Conservation (phyloP, 1,284 basidiomycete species). For the Testicularia cyperi region DNA sequence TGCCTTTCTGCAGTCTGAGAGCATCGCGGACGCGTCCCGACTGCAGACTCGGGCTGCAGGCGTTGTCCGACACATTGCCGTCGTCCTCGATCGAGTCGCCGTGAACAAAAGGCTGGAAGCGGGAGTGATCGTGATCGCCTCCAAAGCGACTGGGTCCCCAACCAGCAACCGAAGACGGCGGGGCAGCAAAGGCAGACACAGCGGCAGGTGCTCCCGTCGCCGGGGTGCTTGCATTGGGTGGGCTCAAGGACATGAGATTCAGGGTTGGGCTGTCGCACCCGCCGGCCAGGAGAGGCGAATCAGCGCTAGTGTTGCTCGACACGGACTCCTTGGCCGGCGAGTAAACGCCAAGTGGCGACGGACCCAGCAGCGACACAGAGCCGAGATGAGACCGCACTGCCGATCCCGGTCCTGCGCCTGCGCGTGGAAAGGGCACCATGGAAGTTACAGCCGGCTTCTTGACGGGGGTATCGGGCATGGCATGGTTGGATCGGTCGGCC, state of each 20-base stretch:
- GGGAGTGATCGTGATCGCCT: no score
- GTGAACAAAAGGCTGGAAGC: conserved; percentile 2
- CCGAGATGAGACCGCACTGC: conserved; percentile 16
- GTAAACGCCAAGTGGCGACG: conserved; percentile 19
- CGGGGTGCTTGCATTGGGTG: conserved; percentile 24
- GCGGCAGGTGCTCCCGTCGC: no score
- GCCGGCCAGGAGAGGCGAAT: conserved; percentile 34
- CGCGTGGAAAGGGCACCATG: conserved; percentile 33
- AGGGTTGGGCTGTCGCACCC: conserved; percentile 44
- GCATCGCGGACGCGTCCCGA: conserved; percentile 29
- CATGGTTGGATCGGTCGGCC: conserved; percentile 9
- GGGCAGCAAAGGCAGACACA: conserved; percentile 8
- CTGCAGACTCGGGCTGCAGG: conserved; percentile 27
- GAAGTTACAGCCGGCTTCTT: conserved; percentile 42
- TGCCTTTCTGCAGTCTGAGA: conserved; percentile 28
- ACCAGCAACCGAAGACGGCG: no score
- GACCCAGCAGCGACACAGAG: conserved; percentile 7
- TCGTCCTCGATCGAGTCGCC: conserved; percentile 25
- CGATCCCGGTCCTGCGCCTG: no score
- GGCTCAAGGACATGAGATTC: conserved; percentile 24
- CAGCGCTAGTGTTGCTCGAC: conserved; percentile 7
- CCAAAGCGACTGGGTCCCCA: no score
- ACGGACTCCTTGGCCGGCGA: conserved; percentile 15
- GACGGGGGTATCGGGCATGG: conserved; percentile 62
- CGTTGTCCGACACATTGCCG: conserved; percentile 21